Evolutionary conservation across 1,284 basidiomycete genomes (phyloP).

Genomic region (Thelephora terrestris): DNA sequence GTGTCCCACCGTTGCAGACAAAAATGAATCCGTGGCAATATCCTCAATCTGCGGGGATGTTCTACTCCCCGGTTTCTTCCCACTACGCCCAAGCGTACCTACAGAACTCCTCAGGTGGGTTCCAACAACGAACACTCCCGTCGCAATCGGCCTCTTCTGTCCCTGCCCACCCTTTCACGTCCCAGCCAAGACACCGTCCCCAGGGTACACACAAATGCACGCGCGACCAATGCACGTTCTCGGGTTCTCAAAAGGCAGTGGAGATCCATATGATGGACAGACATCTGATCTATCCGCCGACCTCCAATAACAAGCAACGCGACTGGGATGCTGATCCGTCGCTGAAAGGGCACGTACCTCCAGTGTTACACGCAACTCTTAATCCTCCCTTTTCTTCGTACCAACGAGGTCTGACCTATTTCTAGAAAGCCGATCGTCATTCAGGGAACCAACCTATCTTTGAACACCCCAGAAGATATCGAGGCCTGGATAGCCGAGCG

Average conservation of each 20-base stretch:
- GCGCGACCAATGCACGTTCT: constrained; percentile 60
- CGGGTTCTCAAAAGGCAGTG: constrained; percentile 64
- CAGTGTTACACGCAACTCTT: neutral
- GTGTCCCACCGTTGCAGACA: neutral
- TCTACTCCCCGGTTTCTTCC: constrained; percentile 9
- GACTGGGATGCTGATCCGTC: constrained; percentile 68
- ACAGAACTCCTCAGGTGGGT: constrained; percentile 20
- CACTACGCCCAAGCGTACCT: constrained; percentile 57
- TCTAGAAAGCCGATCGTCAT: constrained; percentile 63
- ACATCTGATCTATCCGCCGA: constrained; percentile 74
- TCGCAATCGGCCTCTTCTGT: neutral
- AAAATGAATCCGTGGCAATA: constrained; percentile 9
- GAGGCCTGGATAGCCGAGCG: constrained; percentile 83
- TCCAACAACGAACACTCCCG: constrained; percentile 2
- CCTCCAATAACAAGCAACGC: constrained; percentile 58
- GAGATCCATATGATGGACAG: constrained; percentile 86
- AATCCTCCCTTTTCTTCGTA: neutral
- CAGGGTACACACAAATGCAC: constrained; percentile 51
- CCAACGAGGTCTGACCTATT: neutral
- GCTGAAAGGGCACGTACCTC: constrained; percentile 48
- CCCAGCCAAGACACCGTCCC: constrained; percentile 24
- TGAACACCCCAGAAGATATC: constrained; percentile 77
- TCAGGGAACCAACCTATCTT: constrained; percentile 66
- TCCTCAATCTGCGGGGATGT: constrained; percentile 17
- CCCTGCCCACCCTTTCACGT: constrained; percentile 3